Evolutionary conservation across 768 basidiomycete genomes (phyloP), one percentile per base, ranked within the genome.

Genomic region (Boletus speciosus): DNA sequence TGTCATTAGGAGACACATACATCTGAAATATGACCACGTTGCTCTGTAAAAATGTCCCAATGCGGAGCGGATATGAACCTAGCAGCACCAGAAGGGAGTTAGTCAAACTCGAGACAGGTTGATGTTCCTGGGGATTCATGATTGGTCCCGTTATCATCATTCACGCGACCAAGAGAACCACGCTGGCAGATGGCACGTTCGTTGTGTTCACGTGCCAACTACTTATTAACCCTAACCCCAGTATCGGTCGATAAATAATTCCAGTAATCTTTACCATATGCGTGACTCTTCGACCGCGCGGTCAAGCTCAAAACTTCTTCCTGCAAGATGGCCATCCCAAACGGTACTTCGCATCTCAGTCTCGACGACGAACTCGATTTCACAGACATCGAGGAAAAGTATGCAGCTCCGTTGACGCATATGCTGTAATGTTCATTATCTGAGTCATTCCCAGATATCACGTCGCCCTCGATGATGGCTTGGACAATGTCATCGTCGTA

Each of bases 401-500:
- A 60, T 52, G 81, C 69, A 14, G 19, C 12, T 8, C 25, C 49
- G 29, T 11, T 23, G 15, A 7, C 29, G 43, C 12, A 49, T 23
- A 43, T 36, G 9, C 23, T 19, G 38, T 47, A 31, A 52, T 52
- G 29, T 58, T 61, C 39, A 54, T 44, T 40, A 25, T 52, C 25
- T 5, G 25, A 27, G 5, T 6, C 43, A 46, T 21, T 35, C n/a
- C 8, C 68, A 97, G 94, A 77, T 96, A 93, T 74, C 80, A 85
- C 60, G 86, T 95, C 62, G 77, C 90, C 53, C 83, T 85, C 59
- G 89, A 92, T 62, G 86, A 93, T 60, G 81, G 90, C 38, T 82
- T 98, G 65, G 97, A 98, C 76, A 91, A 90, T 66, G 83, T 92
- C 52, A 73, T 99, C 49, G 88, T 98, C 49, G 84, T 98, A 54